Conservation (phyloP, 2,329 filamentous ascomycete genomes). For the Dryadomyces sulphureus region DNA sequence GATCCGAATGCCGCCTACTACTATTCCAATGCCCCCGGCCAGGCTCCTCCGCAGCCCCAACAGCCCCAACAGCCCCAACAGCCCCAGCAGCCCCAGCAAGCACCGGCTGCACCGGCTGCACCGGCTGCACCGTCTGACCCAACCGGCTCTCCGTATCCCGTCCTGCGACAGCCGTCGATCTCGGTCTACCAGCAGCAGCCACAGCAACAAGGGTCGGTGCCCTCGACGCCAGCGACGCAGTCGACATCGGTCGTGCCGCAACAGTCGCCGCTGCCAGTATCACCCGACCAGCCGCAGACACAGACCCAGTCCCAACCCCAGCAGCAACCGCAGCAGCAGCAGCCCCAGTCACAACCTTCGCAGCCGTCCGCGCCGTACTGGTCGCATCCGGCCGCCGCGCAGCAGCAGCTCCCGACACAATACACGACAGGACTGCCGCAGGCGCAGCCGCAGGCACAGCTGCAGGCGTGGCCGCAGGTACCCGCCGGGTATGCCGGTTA, state of each 20-base stretch:
- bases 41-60: conserved; percentile 16
- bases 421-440: conserved; percentile 18
- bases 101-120: conserved; percentile 6
- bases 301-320: conserved; percentile 8
- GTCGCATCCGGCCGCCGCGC: conserved; percentile 28
- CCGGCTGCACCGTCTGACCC: conserved; percentile 22
- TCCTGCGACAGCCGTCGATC: conserved; percentile 30
- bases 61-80: conserved; percentile 16
- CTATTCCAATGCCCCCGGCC: conserved; percentile 25
- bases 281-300: conserved; percentile 18
- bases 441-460: conserved; percentile 11
- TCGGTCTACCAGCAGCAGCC: too few relatives aligned
- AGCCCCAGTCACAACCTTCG: background rate
- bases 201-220: conserved; percentile 21
- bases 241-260: conserved; percentile 16
- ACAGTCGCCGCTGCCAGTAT: conserved; percentile 21
- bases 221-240: conserved; percentile 20
- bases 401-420: conserved; percentile 21
- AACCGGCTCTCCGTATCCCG: conserved; percentile 36
- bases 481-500: conserved; percentile 30
- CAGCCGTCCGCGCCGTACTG: conserved; percentile 25
- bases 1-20: conserved; percentile 46
- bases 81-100: too few relatives aligned
- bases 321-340: conserved; percentile 10
- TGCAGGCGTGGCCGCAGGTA: conserved; percentile 21